Percentiles rank a stretch among this genome's conserved stretches.
Conservation (phyloP, 768 basidiomycete species). For the Leccinum barrowsii region DNA sequence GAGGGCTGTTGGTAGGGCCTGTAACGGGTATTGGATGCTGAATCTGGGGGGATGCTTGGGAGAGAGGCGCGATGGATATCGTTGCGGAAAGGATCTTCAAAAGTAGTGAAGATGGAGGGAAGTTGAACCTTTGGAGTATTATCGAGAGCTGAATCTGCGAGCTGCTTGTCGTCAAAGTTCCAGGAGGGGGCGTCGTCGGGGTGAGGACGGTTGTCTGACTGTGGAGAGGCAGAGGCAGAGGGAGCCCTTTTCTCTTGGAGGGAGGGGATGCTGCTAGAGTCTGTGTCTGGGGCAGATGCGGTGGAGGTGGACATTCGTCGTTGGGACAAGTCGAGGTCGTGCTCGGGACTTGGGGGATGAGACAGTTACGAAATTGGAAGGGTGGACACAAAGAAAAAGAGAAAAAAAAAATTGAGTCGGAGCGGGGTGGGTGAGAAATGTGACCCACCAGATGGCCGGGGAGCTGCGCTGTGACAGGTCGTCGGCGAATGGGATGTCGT, state of each 20-base stretch:
- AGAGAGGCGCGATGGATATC: slow-evolving; percentile 63
- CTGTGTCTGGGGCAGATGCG: slow-evolving; percentile 61
- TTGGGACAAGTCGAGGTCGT: slow-evolving; percentile 47
- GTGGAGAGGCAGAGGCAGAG: slow-evolving; percentile 49
- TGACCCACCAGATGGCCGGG: slow-evolving; percentile 45
- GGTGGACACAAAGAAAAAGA: slow-evolving; percentile 8
- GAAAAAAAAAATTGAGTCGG: slow-evolving; percentile 16
- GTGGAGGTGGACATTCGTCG: slow-evolving; percentile 81
- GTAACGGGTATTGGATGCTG: slow-evolving; percentile 38
- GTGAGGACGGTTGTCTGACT: slow-evolving; percentile 46
- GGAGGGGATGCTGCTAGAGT: slow-evolving; percentile 53
- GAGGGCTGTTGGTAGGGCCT: slow-evolving; percentile 55
- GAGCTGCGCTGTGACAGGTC: slow-evolving; percentile 47
- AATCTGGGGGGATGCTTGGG: slow-evolving; percentile 55
- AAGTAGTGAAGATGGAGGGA: slow-evolving; percentile 69
- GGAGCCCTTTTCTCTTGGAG: slow-evolving; percentile 55
- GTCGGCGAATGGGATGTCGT: slow-evolving; percentile 40
- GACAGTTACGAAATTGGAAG: slow-evolving; percentile 12
- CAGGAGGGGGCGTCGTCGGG: slow-evolving; percentile 25
- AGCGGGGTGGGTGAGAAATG: slow-evolving; percentile 12
- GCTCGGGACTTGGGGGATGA: slow-evolving; percentile 33
- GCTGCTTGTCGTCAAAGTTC: slow-evolving; percentile 36
- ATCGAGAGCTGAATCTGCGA: slow-evolving; percentile 39
- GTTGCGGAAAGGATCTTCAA: slow-evolving; percentile 55
- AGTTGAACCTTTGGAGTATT: slow-evolving; percentile 55